Evolutionary conservation across 148 eudicot species (phyloP).

Genomic region (Cornus controversa): DNA sequence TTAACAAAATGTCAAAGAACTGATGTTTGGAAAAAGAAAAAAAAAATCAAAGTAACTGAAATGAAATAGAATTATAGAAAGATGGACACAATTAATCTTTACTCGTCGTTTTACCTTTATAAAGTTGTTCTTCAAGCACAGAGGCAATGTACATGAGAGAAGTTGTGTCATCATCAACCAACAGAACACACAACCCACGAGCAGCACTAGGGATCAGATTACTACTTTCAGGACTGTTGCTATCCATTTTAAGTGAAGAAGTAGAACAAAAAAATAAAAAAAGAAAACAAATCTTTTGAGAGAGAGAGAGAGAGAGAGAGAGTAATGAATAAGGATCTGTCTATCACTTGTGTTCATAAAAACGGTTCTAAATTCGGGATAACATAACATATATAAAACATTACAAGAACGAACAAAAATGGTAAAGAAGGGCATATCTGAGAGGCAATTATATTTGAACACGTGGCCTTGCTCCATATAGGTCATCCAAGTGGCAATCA

Average conservation of each 20-base stretch:
- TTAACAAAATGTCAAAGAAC: neutral
- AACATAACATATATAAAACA: too few relatives aligned
- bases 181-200: constrained; percentile 20
- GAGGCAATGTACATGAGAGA: constrained; percentile 20
- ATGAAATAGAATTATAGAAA: too few relatives aligned
- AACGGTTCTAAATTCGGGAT: neutral
- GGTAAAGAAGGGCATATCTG: neutral
- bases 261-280: neutral
- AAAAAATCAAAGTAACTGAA: neutral
- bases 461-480: neutral
- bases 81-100: too few relatives aligned
- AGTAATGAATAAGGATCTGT: neutral
- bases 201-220: constrained; percentile 16
- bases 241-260: constrained; percentile 11
- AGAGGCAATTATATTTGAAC: neutral
- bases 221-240: neutral
- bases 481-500: too few relatives aligned
- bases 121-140: constrained; percentile 30
- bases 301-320: neutral
- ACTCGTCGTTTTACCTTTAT: too few relatives aligned
- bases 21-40: too few relatives aligned
- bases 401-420: neutral
- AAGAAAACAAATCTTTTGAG: neutral
- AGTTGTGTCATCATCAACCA: constrained; percentile 27
- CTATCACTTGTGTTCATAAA: neutral